Evolutionary conservation across 768 basidiomycete species (phyloP).

Genomic region (Asterophora parasitica): DNA sequence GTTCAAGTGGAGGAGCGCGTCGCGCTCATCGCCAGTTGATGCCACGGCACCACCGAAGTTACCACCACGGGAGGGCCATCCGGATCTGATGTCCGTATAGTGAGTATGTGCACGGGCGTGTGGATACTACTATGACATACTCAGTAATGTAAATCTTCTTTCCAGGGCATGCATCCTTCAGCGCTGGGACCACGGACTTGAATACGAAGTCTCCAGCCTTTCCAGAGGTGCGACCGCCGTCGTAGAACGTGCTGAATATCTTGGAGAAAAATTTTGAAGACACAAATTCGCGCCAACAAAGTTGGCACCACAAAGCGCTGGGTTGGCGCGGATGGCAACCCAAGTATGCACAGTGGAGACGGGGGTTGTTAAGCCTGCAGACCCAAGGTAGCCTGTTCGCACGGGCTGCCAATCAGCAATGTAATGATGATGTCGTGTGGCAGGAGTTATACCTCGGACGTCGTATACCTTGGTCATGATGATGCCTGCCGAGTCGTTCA

Average conservation of each 20-base stretch:
- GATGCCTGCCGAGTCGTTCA: constrained; percentile 25
- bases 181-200: constrained; percentile 33
- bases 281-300: constrained; percentile 36
- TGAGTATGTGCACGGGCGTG: neutral
- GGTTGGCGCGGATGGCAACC: constrained; percentile 29
- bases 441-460: constrained; percentile 24
- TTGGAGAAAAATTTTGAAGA: neutral
- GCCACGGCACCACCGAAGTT: constrained; percentile 24
- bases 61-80: constrained; percentile 37
- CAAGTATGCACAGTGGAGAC: constrained; percentile 36
- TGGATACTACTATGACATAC: constrained; percentile 15
- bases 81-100: constrained; percentile 23
- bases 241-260: constrained; percentile 31
- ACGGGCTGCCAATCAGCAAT: neutral
- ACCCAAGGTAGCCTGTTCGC: constrained; percentile 25
- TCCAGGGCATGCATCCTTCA: constrained; percentile 31
- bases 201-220: constrained; percentile 35
- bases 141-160: constrained; percentile 34
- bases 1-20: constrained; percentile 32
- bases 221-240: constrained; percentile 25
- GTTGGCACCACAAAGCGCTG: constrained; percentile 29
- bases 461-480: constrained; percentile 33
- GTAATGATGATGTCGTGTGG: neutral
- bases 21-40: constrained; percentile 26
- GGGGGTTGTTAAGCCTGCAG: constrained; percentile 28